phyloP scores from a whole-genome alignment of 1,284 basidiomycete genomes.

The Cystobasidium sp. region DNA sequence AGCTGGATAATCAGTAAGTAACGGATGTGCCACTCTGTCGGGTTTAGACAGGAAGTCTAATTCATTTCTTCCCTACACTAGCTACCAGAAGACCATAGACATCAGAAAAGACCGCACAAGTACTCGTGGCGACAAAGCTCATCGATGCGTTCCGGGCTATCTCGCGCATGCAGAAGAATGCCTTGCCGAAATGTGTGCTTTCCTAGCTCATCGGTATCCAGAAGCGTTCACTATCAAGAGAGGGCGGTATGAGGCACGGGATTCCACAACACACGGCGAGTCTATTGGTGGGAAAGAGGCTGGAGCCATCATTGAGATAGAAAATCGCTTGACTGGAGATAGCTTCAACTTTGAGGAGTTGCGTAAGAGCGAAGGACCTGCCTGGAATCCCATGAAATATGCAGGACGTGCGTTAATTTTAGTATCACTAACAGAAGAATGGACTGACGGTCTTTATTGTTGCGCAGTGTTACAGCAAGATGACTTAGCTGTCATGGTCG shows the following conservation, averaged over 20 bases:
- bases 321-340: conserved; percentile 62
- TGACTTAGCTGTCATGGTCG: conserved; percentile 75
- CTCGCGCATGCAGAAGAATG: conserved; percentile 44
- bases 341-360: conserved; percentile 61
- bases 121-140: conserved; percentile 1
- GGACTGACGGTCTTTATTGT: neutral
- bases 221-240: conserved; percentile 36
- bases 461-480: conserved; percentile 62
- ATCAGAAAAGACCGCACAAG: conserved; percentile 27
- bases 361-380: conserved; percentile 57
- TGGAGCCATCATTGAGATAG: conserved; percentile 57
- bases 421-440: too few species aligned
- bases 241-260: conserved; percentile 60
- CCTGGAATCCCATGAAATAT: conserved; percentile 64
- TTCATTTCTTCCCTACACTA: neutral
- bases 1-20: conserved; percentile 44
- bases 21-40: neutral
- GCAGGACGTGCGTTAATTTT: conserved; percentile 66
- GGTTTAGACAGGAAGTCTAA: too few species aligned
- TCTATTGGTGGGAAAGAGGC: conserved; percentile 35
- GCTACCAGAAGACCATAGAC: conserved; percentile 30
- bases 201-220: conserved; percentile 44
- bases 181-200: conserved; percentile 44
- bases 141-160: conserved; percentile 34
- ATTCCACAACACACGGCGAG: conserved; percentile 59